Evolutionary conservation across 108 stramenopile species (phyloP), one percentile per base, ranked within the genome.

Genomic region (Cylindrotheca fusiformis): DNA sequence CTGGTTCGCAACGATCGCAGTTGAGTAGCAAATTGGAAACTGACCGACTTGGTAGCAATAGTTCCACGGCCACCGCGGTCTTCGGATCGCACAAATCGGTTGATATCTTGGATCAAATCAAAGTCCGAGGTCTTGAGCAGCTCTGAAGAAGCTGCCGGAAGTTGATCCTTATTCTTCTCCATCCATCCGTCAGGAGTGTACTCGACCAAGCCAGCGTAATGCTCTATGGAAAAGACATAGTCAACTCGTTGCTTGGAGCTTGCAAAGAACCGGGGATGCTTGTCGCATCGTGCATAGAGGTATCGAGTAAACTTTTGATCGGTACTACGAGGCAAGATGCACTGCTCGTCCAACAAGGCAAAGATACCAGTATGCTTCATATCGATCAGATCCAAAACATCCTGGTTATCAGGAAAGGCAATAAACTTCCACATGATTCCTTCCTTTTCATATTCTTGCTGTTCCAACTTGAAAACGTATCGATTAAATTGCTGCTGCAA

Each of bases 401-500:
- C 88, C 58, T 96, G 97, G 71, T 99, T 99, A 73, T 98, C 97
- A 28, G 94, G 88, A 67, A 98, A 99, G 8, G 87, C 65, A 53
- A 99, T 97, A 66, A 88, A 89, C 58, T 85, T 85, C 88, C 90
- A 94, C 54, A 81, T 75, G 73, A 94, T 87, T 26, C 95, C 97
- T 77, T 98, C 97, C 51, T 80, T 86, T 62, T 89, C 85, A 68
- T 99, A 99, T 66, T 94, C 94, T 67, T 92, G 76, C 69, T 99
- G 97, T 69, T 99, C 99, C 23, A 84, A 60, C 77, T 95, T 96
- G 79, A 99, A 98, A 1, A 98, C 96, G 58, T 90, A 96, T 69
- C 95, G 85, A 67, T 99, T 99, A 84, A 99, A 99, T 65, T 97
- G 97, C 73, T 99, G 97, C 72, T 99, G 99, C 21, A 99, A 77